Evolutionary conservation across 2,329 filamentous ascomycete genomes (phyloP).

Genomic region (Fusarium sp.): DNA sequence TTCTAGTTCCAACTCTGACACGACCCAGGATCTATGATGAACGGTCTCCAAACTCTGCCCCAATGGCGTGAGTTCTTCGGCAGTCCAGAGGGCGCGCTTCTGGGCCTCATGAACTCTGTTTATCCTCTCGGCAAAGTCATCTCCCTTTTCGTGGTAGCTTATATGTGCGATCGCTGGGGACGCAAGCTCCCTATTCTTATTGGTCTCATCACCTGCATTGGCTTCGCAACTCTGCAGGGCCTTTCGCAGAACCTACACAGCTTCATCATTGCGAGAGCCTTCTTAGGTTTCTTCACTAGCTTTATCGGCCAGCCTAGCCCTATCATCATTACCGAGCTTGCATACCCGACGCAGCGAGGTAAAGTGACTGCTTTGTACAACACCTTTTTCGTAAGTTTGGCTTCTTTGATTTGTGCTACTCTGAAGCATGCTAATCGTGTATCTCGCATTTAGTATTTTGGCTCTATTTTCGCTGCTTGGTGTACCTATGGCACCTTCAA

Average conservation of each 20-base stretch:
- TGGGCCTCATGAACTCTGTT: conserved; percentile 49
- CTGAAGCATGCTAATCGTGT: fast-evolving
- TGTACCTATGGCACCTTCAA: conserved; percentile 39
- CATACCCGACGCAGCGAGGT: conserved; percentile 46
- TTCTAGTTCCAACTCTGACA: background rate
- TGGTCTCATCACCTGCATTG: conserved; percentile 44
- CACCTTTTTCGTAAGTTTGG: conserved; percentile 39
- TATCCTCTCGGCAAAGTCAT: conserved; percentile 51
- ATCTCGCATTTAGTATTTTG: conserved; percentile 24
- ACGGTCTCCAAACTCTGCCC: conserved; percentile 52
- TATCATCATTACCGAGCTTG: conserved; percentile 46
- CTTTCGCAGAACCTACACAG: conserved; percentile 34
- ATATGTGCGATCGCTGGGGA: conserved; percentile 50
- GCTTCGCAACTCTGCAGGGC: conserved; percentile 44
- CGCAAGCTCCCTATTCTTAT: conserved; percentile 48
- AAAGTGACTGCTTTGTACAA: conserved; percentile 46
- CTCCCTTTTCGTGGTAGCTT: conserved; percentile 46
- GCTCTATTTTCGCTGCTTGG: conserved; percentile 43
- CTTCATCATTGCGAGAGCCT: conserved; percentile 44
- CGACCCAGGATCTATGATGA: conserved; percentile 50
- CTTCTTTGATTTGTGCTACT: fast-evolving
- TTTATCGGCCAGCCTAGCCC: conserved; percentile 45
- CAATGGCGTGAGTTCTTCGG: conserved; percentile 53
- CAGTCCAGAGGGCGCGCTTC: conserved; percentile 44
- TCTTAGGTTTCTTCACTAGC: conserved; percentile 44